Base-by-base conservation (phyloP, 1,284 basidiomycete genomes). In the Stygiomarasmius scandens region DNA sequence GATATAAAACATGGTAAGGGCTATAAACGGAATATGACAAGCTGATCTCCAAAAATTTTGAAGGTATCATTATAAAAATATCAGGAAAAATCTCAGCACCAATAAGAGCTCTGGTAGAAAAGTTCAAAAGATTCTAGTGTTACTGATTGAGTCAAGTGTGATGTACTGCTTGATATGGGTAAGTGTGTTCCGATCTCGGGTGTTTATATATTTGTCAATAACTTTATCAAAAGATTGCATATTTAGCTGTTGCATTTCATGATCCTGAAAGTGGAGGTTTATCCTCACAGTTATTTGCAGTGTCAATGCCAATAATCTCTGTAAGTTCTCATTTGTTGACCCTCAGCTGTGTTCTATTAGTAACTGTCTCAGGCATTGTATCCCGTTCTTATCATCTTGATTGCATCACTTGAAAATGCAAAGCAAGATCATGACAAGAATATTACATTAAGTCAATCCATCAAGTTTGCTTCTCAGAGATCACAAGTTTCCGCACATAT, bases 351-450 rank as follows among this genome's bases (percentile, higher is more conserved):
- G 34, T 14, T 11, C 10, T 27, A 20, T 24, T 3, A 2, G 8
- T 25, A 11, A 20, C 24, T 20, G 22, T 12, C 10, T 16, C 48
- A 49, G 48, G 48, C 25, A 27, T 27, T 49, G 16, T 49, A 49
- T 49, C 48, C 48, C 25, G 25, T 49, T 12, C 23, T 49, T 49
- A 49, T 49, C 48, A 49, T 49, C 27, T 27, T 49, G 27, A 32
- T 49, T 19, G 48, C 34, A 27, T 25, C 48, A 19, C 27, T 49
- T 32, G 48, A 49, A 22, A 49, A 49, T 23, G 19, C 23, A 3
- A 49, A 32, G 25, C n/a, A 4, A 11, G 27, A 34, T 10, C n/a
- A 32, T 23, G 19, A 1, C 27, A 23, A 3, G 25, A 32, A 27
- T n/a, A 11, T 34, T 4, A 12, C 48, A 8, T 19, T 49, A 19